phyloP scores from a whole-genome alignment of 2,329 filamentous ascomycete species.

The Ceratocystis cubensis region DNA sequence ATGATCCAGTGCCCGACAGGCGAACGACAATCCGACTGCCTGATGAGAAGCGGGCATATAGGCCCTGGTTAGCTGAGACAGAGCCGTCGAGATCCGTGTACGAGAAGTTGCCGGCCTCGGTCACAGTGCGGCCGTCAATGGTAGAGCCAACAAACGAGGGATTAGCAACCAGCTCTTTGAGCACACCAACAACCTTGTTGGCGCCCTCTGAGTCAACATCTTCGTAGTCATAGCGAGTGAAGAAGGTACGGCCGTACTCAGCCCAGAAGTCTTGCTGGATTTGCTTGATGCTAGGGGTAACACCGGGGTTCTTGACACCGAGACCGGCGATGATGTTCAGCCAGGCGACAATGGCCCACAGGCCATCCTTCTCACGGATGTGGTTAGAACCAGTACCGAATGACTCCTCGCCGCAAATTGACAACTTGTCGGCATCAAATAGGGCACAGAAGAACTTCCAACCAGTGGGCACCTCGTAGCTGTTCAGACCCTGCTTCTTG shows the following conservation, averaged over 20 bases:
- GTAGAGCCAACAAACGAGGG: slow-evolving; percentile 67
- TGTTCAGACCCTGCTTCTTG: slow-evolving; percentile 79
- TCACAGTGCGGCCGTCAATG: slow-evolving; percentile 67
- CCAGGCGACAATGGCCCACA: slow-evolving; percentile 97
- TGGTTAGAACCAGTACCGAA: slow-evolving; percentile 98
- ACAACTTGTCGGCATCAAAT: slow-evolving; percentile 88
- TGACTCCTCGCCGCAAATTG: slow-evolving; percentile 96
- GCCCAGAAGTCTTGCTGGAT: slow-evolving; percentile 98
- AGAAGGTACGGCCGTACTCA: slow-evolving; percentile 93
- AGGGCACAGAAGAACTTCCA: slow-evolving; percentile 99
- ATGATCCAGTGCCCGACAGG: slow-evolving; percentile 87
- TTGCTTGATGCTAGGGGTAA: slow-evolving; percentile 82
- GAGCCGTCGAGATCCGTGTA: slow-evolving; percentile 98
- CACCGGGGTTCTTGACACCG: slow-evolving; percentile 64
- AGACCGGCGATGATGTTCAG: slow-evolving; percentile 96
- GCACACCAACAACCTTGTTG: slow-evolving; percentile 72
- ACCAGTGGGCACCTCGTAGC: slow-evolving; percentile 94
- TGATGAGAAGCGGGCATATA: slow-evolving; percentile 88
- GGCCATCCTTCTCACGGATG: slow-evolving; percentile 96
- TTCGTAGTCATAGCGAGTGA: slow-evolving; percentile 98
- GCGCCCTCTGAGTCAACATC: slow-evolving; percentile 83
- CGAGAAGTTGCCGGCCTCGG: slow-evolving; percentile 87
- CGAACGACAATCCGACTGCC: slow-evolving; percentile 92
- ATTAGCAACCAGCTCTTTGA: slow-evolving; percentile 66
- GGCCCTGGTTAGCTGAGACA: slow-evolving; percentile 87